A percentile compares a stretch with the other conserved stretches of the same genome.
Evolutionary conservation across 495 filamentous ascomycete genomes (phyloP).

Genomic region (Aspergillus nidulans): DNA sequence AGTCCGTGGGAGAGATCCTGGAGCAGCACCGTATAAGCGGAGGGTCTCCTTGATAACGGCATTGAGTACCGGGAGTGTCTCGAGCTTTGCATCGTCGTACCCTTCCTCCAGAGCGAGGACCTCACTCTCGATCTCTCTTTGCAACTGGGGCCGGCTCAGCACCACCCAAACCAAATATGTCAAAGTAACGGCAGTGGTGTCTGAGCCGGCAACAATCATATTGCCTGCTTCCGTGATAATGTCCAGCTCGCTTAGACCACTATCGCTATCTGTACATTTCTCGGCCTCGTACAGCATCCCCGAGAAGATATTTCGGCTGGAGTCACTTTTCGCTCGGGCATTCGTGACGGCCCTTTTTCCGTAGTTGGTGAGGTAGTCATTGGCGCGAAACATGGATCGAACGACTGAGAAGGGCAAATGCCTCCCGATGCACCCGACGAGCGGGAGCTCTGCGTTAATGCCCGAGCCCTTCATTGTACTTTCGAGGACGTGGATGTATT

Average conservation of each 20-base stretch:
- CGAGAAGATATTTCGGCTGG: conserved; percentile 10
- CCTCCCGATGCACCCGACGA: conserved; percentile 15
- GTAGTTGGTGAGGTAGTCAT: conserved; percentile 9
- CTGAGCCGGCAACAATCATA: conserved; percentile 43
- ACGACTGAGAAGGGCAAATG: conserved; percentile 15
- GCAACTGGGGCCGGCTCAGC: conserved; percentile 18
- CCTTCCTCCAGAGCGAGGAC: conserved; percentile 11
- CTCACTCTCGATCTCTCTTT: conserved; percentile 20
- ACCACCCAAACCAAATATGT: conserved; percentile 34
- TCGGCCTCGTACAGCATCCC: conserved; percentile 30
- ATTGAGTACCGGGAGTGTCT: conserved; percentile 39
- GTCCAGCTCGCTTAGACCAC: conserved; percentile 27
- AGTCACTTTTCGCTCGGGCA: background rate
- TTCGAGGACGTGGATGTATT: conserved; percentile 29
- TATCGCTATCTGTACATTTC: conserved; percentile 9
- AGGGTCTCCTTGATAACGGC: conserved; percentile 50
- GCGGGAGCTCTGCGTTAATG: conserved; percentile 13
- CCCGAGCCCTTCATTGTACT: conserved; percentile 9
- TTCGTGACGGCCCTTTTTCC: conserved; percentile 8
- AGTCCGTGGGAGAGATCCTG: conserved; percentile 30
- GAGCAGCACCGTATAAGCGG: conserved; percentile 43
- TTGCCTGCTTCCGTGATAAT: conserved; percentile 27
- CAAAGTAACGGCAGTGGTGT: conserved; percentile 39
- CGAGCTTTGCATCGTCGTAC: conserved; percentile 26
- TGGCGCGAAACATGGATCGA: conserved; percentile 15